These are phyloP conservation scores for Elongisporangium undulatum DNA, from an alignment of 352 stramenopile genomes.

Conservation along the genomic window DNA sequence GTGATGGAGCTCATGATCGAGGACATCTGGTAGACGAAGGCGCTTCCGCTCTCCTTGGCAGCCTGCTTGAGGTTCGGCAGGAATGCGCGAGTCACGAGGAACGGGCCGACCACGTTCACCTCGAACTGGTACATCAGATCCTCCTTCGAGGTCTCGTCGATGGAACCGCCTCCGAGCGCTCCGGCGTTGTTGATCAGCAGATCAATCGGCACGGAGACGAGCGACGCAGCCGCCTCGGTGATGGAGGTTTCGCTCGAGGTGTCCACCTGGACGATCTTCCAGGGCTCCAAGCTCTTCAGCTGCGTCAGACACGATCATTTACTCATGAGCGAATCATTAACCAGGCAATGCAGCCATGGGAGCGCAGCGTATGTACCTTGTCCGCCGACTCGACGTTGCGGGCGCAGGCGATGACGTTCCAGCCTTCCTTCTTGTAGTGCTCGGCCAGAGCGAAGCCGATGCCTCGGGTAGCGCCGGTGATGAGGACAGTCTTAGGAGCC, in stretches of 20 bases:
- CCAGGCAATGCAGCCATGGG: too few relatives aligned
- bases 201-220: constrained; percentile 23
- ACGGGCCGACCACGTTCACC: constrained; percentile 31
- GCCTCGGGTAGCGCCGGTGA: constrained; percentile 27
- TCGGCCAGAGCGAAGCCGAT: constrained; percentile 22
- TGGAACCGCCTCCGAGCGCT: constrained; percentile 11
- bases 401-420: constrained; percentile 23
- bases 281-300: constrained; percentile 15
- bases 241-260: constrained; percentile 24
- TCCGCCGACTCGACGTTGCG: constrained; percentile 14
- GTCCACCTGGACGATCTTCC: constrained; percentile 26
- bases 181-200: constrained; percentile 38
- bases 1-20: constrained; percentile 27
- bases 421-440: constrained; percentile 19
- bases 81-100: constrained; percentile 29
- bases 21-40: constrained; percentile 25
- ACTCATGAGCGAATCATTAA: too few relatives aligned
- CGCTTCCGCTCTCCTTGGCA: neutral
- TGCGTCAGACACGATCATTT: neutral
- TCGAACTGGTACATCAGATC: constrained; percentile 30
- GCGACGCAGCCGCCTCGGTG: constrained; percentile 11
- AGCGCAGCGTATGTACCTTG: too few relatives aligned
- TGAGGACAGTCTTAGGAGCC: constrained; percentile 19
- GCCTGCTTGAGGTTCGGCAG: constrained; percentile 15
- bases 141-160: constrained; percentile 18